Percentiles rank a stretch among this genome's conserved stretches.
Conservation (phyloP, 2,329 filamentous ascomycete genomes). For the Metarhizium anisopliae region DNA sequence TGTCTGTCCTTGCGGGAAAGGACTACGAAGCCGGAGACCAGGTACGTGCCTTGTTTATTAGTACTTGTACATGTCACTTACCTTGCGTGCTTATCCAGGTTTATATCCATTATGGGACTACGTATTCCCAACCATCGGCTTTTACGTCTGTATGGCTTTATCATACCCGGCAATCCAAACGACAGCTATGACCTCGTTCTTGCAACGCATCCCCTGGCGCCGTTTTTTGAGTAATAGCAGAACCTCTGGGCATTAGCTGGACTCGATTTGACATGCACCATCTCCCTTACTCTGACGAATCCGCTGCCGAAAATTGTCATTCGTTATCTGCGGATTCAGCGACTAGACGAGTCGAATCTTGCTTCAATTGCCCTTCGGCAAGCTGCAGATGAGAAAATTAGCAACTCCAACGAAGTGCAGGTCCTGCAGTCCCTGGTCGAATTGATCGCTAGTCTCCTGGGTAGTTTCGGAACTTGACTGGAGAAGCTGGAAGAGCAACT, state of each 20-base stretch:
- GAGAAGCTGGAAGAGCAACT: conserved; percentile 23
- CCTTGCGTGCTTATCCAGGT: conserved; percentile 11
- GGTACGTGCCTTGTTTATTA: conserved; percentile 13
- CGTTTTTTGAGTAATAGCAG: conserved; percentile 24
- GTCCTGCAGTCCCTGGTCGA: conserved; percentile 22
- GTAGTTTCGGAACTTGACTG: conserved; percentile 19
- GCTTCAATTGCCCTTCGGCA: conserved; percentile 14
- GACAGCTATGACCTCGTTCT: conserved; percentile 28
- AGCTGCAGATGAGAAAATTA: conserved; percentile 17
- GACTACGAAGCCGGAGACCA: conserved; percentile 24
- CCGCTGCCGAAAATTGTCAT: conserved; percentile 23
- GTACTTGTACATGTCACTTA: neutral
- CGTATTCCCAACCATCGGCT: conserved; percentile 26
- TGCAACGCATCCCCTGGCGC: conserved; percentile 21
- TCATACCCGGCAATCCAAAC: conserved; percentile 24
- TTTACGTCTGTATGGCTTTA: conserved; percentile 27
- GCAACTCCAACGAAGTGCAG: conserved; percentile 21
- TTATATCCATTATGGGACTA: conserved; percentile 16
- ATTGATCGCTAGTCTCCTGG: conserved; percentile 20
- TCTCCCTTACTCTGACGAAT: conserved; percentile 23
- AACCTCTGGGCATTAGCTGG: conserved; percentile 24
- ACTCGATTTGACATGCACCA: conserved; percentile 20
- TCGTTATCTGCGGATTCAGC: conserved; percentile 27
- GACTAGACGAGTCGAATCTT: conserved; percentile 20
- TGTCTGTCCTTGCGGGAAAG: conserved; percentile 18